Evolutionary conservation across 2,329 filamentous ascomycete genomes (phyloP), one percentile per base, ranked within the genome.

Genomic region (Colletotrichum tamarilloi): DNA sequence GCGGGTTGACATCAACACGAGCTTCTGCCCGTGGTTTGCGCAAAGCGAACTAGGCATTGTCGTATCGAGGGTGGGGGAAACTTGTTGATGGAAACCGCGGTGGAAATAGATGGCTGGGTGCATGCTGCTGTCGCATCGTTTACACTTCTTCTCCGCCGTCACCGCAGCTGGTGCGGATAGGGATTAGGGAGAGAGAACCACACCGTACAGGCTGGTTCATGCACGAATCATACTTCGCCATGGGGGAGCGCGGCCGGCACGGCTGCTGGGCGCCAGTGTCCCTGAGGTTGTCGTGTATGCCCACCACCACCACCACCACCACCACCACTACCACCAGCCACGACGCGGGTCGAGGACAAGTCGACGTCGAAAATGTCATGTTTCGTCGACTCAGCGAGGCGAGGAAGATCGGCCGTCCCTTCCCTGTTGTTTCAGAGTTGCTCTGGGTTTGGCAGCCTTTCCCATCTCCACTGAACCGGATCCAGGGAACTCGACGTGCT

Each of bases 1-100:
- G 71, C 71, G 49, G 67, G 60, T 71, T 73, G 71, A 70, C 67
- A 73, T 73, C 71, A 73, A 73, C 60, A 71, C 67, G 71, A 71
- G 70, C 70, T 62, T 26, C 62, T 53, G 56, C 59, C 60, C 42
- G 71, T 71, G 4, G 60, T 26, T 53, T 64, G 55, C 56, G 35
- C 22, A 22, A 49, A 57, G 56, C 19, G 60, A 46, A 62, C 32
- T 49, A 26, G 19, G 28, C 67, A 56, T 52, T 19, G 71, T 66
- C 35, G 67, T 53, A 70, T 55, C 56, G n/a, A 65, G 42, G 60
- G 71, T 71, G 67, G 67, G 67, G 55, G 52, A 49, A 46, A 53
- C 66, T 73, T 62, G 32, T 65, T 67, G 56, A 62, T 35, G 67
- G 56, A 62, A 62, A 66, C 71, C 56, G 53, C 35, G 67, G 67